Evolutionary conservation across 2,329 filamentous ascomycete genomes (phyloP).

Genomic region (Trichoderma sp.): DNA sequence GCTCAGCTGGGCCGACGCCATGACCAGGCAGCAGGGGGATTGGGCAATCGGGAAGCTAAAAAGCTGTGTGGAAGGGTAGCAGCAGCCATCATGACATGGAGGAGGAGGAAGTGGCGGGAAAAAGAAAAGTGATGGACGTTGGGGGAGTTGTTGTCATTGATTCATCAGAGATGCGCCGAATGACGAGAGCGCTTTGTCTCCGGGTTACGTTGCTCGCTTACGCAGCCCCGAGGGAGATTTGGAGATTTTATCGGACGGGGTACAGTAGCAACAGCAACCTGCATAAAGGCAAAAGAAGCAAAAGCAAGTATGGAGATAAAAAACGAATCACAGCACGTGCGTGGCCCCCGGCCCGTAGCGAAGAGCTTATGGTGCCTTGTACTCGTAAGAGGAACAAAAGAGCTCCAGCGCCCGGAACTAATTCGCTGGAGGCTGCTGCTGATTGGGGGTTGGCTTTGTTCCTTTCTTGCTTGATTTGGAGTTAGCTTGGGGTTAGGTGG

Average conservation of each 20-base stretch:
- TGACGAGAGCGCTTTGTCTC: background rate
- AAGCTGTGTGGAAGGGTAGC: background rate
- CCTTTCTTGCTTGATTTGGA: background rate
- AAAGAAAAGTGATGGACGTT: background rate
- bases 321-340: background rate
- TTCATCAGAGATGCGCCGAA: background rate
- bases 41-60: background rate
- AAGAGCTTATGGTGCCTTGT: background rate
- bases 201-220: conserved; percentile 20
- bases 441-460: background rate
- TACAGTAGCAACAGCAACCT: background rate
- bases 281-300: background rate
- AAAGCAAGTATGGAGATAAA: background rate
- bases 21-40: background rate
- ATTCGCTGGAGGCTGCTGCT: background rate
- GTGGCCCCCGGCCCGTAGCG: background rate
- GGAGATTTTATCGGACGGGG: background rate
- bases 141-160: background rate
- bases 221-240: background rate
- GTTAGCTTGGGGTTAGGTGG: background rate
- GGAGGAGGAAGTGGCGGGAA: background rate
- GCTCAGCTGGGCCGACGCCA: background rate
- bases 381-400: background rate
- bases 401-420: background rate
- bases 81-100: background rate